Evolutionary conservation across 176 grass and related monocot species (phyloP).

Genomic region (Oryza longistaminata): DNA sequence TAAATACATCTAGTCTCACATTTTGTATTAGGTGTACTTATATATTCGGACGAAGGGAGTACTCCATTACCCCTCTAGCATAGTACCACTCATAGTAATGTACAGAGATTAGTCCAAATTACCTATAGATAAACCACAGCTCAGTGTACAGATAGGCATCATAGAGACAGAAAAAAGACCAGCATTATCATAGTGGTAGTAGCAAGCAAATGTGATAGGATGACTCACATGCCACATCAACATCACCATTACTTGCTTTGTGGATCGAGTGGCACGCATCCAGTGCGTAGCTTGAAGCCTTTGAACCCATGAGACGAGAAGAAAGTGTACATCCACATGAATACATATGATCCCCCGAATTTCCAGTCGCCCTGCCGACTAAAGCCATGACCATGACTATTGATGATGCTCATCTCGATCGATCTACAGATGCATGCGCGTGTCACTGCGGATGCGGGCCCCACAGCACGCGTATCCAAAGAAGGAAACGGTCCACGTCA

Average conservation of each 20-base stretch:
- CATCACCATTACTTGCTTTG: background rate
- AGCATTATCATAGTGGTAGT: background rate
- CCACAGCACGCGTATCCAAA: background rate
- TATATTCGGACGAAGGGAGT: too few species aligned
- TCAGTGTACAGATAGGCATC: background rate
- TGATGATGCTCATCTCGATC: background rate
- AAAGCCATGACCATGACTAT: background rate
- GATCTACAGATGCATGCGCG: background rate
- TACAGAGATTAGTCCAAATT: background rate
- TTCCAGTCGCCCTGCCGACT: background rate
- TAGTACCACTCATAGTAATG: background rate
- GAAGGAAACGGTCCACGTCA: background rate
- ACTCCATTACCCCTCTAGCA: background rate
- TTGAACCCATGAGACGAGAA: background rate
- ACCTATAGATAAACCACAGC: background rate
- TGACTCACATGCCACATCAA: background rate
- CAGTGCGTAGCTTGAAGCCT: too few species aligned
- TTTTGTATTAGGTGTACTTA: too few species aligned
- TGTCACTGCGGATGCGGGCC: background rate
- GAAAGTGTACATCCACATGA: background rate
- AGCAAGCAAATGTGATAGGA: background rate
- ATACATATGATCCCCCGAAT: background rate
- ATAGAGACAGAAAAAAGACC: too few species aligned
- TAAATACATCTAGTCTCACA: too few species aligned
- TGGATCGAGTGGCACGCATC: too few species aligned